Conservation (phyloP, 176 grass and related monocot species). For the Elymus sibiricus region DNA sequence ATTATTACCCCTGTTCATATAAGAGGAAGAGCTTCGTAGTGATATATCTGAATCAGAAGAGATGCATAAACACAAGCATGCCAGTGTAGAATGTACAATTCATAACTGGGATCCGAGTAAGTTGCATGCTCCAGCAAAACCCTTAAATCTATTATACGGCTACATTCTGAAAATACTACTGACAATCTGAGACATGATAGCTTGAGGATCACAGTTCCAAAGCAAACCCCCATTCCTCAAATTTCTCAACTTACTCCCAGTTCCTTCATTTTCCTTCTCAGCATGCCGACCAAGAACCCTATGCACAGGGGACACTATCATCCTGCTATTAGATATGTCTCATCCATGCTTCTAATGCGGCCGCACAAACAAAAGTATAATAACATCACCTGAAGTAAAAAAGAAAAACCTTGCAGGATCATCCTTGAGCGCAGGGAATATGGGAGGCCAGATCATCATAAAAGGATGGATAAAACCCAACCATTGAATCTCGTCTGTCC, state of each 20-base stretch:
- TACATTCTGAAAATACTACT: background rate
- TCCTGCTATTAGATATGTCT: background rate
- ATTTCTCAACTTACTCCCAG: background rate
- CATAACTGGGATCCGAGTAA: background rate
- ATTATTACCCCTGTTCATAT: background rate
- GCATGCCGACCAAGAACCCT: background rate
- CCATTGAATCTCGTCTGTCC: background rate
- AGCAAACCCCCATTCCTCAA: background rate
- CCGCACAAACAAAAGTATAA: background rate
- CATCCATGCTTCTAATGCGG: background rate
- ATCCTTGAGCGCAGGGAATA: background rate
- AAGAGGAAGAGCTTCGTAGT: background rate
- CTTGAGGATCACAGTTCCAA: background rate
- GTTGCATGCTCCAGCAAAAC: background rate
- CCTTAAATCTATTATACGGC: background rate
- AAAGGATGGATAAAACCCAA: background rate
- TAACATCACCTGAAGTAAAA: background rate
- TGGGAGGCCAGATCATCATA: background rate
- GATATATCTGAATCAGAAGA: background rate
- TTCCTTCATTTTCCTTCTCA: background rate
- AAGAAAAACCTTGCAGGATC: background rate
- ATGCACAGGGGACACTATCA: background rate
- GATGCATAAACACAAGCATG: background rate
- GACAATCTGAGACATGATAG: background rate
- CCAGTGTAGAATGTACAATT: background rate